Evolutionary conservation across 139 green algal genomes (phyloP).

Genomic region (Diplosphaera chodatii): DNA sequence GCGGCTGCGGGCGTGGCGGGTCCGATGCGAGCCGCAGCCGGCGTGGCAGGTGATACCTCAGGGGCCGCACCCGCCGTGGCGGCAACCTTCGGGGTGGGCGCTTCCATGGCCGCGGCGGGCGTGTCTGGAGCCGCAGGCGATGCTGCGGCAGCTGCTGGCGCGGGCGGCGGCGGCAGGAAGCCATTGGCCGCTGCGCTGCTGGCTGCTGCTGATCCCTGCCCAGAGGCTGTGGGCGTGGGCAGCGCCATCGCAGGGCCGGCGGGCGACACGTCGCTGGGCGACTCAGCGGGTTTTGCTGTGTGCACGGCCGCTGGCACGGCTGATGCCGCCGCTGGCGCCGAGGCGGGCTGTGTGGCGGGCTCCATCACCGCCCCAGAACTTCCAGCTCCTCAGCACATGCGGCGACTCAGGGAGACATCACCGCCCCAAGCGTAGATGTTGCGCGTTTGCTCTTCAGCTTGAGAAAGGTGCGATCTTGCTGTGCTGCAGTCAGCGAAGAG

Average conservation of each 20-base stretch:
- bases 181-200: background rate
- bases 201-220: background rate
- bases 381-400: background rate
- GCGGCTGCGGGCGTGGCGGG: background rate
- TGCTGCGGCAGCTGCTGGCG: background rate
- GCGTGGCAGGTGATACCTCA: too few species aligned
- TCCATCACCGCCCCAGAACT: background rate
- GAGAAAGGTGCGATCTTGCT: too few species aligned
- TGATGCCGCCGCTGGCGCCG: background rate
- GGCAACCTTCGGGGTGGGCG: too few species aligned
- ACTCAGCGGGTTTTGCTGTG: background rate
- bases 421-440: too few species aligned
- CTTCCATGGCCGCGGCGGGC: too few species aligned
- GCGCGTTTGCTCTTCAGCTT: too few species aligned
- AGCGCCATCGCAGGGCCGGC: background rate
- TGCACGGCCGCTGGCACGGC: too few species aligned
- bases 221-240: background rate
- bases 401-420: too few species aligned
- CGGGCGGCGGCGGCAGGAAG: too few species aligned
- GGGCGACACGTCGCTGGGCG: background rate
- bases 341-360: background rate
- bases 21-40: background rate
- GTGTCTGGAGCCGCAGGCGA: background rate
- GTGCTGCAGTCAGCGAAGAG: too few species aligned
- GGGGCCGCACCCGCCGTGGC: too few species aligned